Evolutionary conservation across 495 filamentous ascomycete species (phyloP).

Genomic region (Aspergillus homomorphus): DNA sequence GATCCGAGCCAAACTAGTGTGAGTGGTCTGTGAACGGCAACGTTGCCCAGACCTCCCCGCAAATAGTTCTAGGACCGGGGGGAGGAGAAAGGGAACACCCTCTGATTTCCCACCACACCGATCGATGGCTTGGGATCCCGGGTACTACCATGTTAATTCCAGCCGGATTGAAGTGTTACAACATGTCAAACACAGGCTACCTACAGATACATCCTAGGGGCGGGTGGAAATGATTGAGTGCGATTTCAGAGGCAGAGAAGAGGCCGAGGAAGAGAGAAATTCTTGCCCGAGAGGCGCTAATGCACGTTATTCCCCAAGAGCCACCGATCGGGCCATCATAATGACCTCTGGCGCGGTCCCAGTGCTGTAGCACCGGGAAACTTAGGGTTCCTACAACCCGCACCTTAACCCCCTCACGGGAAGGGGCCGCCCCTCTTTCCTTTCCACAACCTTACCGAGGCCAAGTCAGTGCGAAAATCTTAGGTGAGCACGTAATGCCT

Average conservation of each 20-base stretch:
- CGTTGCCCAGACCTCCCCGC: constrained; percentile 23
- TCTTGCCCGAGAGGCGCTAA: constrained; percentile 39
- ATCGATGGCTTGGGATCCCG: background rate
- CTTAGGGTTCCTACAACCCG: constrained; percentile 20
- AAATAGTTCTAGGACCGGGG: constrained; percentile 17
- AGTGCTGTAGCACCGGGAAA: constrained; percentile 41
- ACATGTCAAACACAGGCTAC: background rate
- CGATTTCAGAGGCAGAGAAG: background rate
- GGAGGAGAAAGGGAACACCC: background rate
- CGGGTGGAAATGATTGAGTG: background rate
- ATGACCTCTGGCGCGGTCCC: constrained; percentile 25
- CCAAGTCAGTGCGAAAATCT: background rate
- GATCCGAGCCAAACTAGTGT: constrained; percentile 9
- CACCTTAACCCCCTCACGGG: constrained; percentile 5
- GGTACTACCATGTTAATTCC: background rate
- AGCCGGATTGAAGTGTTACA: background rate
- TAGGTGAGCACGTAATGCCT: background rate
- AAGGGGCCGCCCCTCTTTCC: constrained; percentile 8
- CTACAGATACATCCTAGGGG: background rate
- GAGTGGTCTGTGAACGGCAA: constrained; percentile 14
- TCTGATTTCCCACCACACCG: background rate
- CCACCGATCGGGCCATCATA: constrained; percentile 15
- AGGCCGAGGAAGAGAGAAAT: constrained; percentile 8
- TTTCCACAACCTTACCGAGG: background rate
- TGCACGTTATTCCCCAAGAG: constrained; percentile 39